Base-by-base conservation (phyloP, 2,329 filamentous ascomycete species). In the Mycogone perniciosa region DNA sequence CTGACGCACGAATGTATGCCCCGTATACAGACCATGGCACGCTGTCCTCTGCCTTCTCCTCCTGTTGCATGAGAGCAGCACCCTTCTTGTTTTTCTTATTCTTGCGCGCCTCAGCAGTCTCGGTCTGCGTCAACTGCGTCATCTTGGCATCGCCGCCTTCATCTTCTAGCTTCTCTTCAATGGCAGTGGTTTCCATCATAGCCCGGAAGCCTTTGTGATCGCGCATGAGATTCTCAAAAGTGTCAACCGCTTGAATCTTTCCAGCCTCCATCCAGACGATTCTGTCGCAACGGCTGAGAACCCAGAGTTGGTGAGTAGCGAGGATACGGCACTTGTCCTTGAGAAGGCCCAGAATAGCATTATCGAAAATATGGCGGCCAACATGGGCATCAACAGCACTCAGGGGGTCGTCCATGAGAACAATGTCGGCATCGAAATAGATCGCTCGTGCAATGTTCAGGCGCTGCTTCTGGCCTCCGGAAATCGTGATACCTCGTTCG, bases 241-340 rank as follows among this genome's bases (percentile, higher is more conserved):
- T 96, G 58, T 93, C 91, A 37, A 96, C 75, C 4, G 90, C 89
- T 65, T 88, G 82, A 49, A 97, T 87, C 48, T 77, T 82, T 41
- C 93, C 93, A 11, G 84, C 82, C 50, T 96, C 88, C 81, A 99
- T 91, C 82, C 90, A 91, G 44, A 97, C 83, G 57, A 97, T 92
- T 33, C 92, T 80, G 64, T 97, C 92, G 60, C 90, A 96, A 33
- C 90, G 85, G 63, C 80, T 90, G 5, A 97, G 79, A 5, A 97
- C 91, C 75, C 95, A 93, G 10, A 97, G 80, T 66, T 97, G 92
- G 67, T 99, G 93, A 0, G 93, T 99, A 1, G 92, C 93, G 31
- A 99, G 76, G 33, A 97, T 86, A 20, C 93, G 81, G 62, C 89
- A 93, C 68, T 96, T 96, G 69, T 92, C 80, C 60, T 87, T 88